phyloP scores from a whole-genome alignment of 2,329 filamentous ascomycete genomes.

The Epichloe aotearoae region DNA sequence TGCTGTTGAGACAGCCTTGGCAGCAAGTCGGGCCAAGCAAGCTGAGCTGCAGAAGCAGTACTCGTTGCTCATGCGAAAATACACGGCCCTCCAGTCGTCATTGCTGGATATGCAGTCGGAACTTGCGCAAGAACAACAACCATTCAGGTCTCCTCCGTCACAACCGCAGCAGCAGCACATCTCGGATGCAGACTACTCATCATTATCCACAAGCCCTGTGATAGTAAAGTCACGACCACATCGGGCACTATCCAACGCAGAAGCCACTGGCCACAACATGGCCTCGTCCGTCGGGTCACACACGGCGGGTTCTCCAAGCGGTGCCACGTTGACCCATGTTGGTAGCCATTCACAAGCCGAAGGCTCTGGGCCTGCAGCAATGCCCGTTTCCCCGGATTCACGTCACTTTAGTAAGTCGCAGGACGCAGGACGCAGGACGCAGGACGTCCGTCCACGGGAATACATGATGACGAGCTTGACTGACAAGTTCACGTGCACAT shows the following conservation, averaged over 20 bases:
- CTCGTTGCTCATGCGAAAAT: constrained; percentile 35
- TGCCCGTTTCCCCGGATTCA: constrained; percentile 24
- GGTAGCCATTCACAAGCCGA: neutral
- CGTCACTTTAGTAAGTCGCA: constrained; percentile 30
- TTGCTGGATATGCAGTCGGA: constrained; percentile 33
- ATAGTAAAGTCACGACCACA: constrained; percentile 24
- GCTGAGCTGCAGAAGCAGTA: constrained; percentile 40
- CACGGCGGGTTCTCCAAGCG: constrained; percentile 4
- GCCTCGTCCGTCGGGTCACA: constrained; percentile 28
- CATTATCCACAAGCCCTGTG: constrained; percentile 25
- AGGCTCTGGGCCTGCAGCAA: constrained; percentile 10
- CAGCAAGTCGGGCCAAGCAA: constrained; percentile 40
- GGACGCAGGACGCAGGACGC: constrained; percentile 9
- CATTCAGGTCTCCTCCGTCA: neutral
- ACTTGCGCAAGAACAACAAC: neutral
- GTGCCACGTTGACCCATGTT: neutral
- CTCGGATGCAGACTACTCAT: constrained; percentile 21
- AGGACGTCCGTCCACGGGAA: neutral
- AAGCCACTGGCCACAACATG: constrained; percentile 29
- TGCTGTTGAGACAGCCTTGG: constrained; percentile 31
- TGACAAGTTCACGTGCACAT: constrained; percentile 3
- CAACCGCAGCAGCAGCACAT: neutral
- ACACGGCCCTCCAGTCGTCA: constrained; percentile 36
- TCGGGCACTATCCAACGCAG: constrained; percentile 31
- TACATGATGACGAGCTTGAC: constrained; percentile 6